Base-by-base conservation (phyloP, 371 early-diverging fungal genomes). In the Coemansia sp. region DNA sequence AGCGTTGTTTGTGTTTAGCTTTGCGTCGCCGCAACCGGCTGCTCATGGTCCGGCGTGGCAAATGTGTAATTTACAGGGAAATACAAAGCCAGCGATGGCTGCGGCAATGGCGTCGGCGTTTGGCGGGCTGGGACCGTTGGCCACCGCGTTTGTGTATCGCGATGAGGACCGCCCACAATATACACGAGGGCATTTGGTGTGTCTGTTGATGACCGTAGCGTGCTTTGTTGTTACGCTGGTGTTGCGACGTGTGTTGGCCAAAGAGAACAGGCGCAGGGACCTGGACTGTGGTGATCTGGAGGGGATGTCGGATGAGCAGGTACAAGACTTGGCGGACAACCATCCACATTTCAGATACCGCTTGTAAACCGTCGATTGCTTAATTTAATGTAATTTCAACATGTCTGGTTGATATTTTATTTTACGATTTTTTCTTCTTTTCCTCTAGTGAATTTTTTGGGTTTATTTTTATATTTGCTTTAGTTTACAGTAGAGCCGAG, bases 261-360 rank as follows among this genome's bases (percentile, higher is more conserved):
- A 41, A 1, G 80, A 77, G 57, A 80, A 80, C 46, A 41, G 13
- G n/a, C 66, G 64, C 13, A 66, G 80, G 24, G 74, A 80, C 17
- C 36, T 36, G 29, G 3, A 9, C 9, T 9, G 6, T 17, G n/a
- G 23, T 4, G 71, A 70, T 23, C 57, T 79, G 15, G 40, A 54
- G 9, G 52, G 24, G 4, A 19, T 80, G 51, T 32, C 73, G 2
- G 24, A 19, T 4, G 71, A 70, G 17, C 74, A 79, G 52, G 52
- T 70, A 9, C 54, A 44, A 11, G 80, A 72, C 44, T 58, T 80
- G 21, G 71, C 73, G 3, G 75, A 80, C 66, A 61, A 66, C 53
- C 80, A 80, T 46, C 80, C 80, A 0, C 73, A 73, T 36, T 80
- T 80, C 46, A 32, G 80, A 26, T 80, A 76, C 71, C 70, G 52